Percentiles rank a stretch among this genome's conserved stretches.
Conservation (phyloP, 768 basidiomycete species). For the Serendipita sp. region DNA sequence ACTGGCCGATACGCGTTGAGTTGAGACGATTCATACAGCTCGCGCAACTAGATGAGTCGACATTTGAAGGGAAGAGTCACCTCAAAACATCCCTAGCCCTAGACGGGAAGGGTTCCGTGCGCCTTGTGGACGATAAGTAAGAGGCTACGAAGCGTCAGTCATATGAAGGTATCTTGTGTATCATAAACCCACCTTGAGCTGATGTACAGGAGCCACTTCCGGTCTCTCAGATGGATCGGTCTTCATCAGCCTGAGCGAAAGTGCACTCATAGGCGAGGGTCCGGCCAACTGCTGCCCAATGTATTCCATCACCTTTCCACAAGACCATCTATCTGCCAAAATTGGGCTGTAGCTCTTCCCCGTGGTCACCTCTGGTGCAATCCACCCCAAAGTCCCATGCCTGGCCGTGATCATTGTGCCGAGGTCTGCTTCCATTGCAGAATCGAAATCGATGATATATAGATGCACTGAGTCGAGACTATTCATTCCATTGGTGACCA, state of each 20-base stretch:
- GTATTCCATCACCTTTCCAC: background rate
- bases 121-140: no score
- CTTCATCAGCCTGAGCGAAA: background rate
- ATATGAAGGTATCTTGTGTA: no score
- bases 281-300: background rate
- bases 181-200: no score
- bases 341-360: background rate
- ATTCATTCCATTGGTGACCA: background rate
- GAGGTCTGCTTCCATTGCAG: background rate
- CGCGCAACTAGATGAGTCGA: no score
- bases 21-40: no score
- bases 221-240: background rate
- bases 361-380: background rate
- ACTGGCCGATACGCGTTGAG: no score
- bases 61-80: no score
- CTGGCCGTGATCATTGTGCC: background rate
- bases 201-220: background rate
- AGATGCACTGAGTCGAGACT: background rate
- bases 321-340: background rate
- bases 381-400: background rate
- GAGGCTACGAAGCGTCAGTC: no score
- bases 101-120: no score
- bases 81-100: no score
- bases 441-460: conserved; percentile 2
- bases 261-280: background rate